Conservation (phyloP, 2,329 filamentous ascomycete species). For the Fusarium sp. region DNA sequence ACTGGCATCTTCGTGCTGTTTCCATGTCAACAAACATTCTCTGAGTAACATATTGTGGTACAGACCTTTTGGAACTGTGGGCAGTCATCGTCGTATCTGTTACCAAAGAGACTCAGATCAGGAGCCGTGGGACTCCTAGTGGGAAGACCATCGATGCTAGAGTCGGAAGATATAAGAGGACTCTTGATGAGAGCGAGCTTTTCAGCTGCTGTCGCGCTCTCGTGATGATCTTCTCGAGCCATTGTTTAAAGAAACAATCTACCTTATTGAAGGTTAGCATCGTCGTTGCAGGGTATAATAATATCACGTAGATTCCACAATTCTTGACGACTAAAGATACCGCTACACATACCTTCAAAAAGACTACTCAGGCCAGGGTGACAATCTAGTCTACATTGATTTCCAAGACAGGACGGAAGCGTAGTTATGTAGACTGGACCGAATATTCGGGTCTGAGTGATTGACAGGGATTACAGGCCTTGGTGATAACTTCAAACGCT, state of each 20-base stretch:
- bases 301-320: no score
- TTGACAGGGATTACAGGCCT: not conserved
- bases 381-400: not conserved
- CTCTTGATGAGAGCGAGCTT: constrained; percentile 47
- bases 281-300: not conserved
- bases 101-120: constrained; percentile 37
- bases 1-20: constrained; percentile 48
- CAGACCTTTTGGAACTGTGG: constrained; percentile 41
- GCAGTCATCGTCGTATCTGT: constrained; percentile 33
- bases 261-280: not conserved
- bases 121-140: constrained; percentile 5
- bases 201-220: constrained; percentile 15
- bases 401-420: not conserved
- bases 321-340: not conserved
- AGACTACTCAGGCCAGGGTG: not conserved
- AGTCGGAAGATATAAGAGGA: constrained; percentile 37
- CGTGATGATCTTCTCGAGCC: constrained; percentile 8
- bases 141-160: constrained; percentile 6
- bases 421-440: not conserved
- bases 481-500: not conserved
- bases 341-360: not conserved
- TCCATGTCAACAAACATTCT: not conserved
- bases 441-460: not conserved
- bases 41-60: not conserved
- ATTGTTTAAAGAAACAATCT: constrained; percentile 18